Evolutionary conservation across 2,329 filamentous ascomycete species (phyloP).

Genomic region (Monilinia laxa): DNA sequence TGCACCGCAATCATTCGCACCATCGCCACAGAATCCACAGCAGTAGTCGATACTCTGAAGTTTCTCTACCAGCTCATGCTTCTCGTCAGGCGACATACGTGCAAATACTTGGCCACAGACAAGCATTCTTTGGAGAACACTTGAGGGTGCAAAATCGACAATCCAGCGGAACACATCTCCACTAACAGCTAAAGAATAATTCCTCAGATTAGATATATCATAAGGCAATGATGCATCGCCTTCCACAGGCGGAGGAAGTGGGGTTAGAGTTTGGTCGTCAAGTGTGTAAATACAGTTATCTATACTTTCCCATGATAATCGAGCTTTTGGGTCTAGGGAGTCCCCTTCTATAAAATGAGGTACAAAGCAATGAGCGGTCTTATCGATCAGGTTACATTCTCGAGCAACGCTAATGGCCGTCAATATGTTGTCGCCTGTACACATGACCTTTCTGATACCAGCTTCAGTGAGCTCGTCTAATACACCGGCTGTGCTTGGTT

Average conservation of each 20-base stretch:
- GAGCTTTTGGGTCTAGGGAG: slow-evolving; percentile 68
- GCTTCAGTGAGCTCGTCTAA: slow-evolving; percentile 80
- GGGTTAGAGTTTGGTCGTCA: slow-evolving; percentile 75
- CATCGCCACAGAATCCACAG: slow-evolving; percentile 93
- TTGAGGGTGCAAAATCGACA: slow-evolving; percentile 82
- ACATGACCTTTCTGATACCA: slow-evolving; percentile 89
- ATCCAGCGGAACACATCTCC: slow-evolving; percentile 98
- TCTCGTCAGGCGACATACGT: slow-evolving; percentile 98
- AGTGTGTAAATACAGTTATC: slow-evolving; percentile 77
- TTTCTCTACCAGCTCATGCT: slow-evolving; percentile 96
- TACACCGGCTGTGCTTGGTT: slow-evolving; percentile 77
- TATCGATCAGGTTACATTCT: slow-evolving; percentile 81
- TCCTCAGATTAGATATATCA: slow-evolving; percentile 74
- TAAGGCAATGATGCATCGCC: slow-evolving; percentile 82
- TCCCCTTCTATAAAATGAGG: slow-evolving; percentile 84
- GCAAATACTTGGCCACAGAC: slow-evolving; percentile 91
- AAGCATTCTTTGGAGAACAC: slow-evolving; percentile 79
- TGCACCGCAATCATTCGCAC: slow-evolving; percentile 95
- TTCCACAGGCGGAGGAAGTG: slow-evolving; percentile 67
- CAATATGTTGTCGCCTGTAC: slow-evolving; percentile 95
- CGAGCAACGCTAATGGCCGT: slow-evolving; percentile 94
- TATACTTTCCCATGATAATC: slow-evolving; percentile 89
- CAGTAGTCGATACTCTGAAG: slow-evolving; percentile 95
- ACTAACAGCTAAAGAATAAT: slow-evolving; percentile 85
- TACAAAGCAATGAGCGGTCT: slow-evolving; percentile 84